Percentiles rank a stretch among this genome's conserved stretches.
Conservation (phyloP, 2,329 filamentous ascomycete genomes). For the Trichoderma oligosporum region DNA sequence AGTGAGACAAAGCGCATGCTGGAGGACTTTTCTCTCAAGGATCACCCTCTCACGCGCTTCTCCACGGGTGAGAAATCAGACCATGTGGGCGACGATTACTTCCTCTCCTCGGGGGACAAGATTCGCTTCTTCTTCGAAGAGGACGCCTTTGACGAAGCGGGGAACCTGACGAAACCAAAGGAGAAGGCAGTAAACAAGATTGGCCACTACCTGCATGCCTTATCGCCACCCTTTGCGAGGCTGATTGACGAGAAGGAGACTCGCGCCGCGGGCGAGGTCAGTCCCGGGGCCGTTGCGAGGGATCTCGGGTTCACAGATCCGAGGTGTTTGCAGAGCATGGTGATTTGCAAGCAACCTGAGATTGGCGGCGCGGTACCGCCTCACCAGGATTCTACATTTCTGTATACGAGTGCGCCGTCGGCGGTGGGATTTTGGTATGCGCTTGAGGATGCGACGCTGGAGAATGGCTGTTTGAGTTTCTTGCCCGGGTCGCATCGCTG, state of each 20-base stretch:
- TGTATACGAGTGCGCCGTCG: conserved; percentile 84
- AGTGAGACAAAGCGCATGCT: conserved; percentile 72
- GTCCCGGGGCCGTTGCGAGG: conserved; percentile 61
- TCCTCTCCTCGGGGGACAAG: conserved; percentile 84
- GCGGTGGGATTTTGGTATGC: conserved; percentile 98
- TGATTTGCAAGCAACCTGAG: conserved; percentile 97
- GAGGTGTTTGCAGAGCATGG: conserved; percentile 83
- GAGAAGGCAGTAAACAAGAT: conserved; percentile 85
- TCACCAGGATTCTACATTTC: conserved; percentile 88
- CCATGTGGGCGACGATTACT: conserved; percentile 94
- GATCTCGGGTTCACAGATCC: conserved; percentile 73
- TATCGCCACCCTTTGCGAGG: conserved; percentile 62
- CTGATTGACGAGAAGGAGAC: conserved; percentile 50
- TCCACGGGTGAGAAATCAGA: conserved; percentile 70
- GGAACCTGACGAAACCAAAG: conserved; percentile 72
- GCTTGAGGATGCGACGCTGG: conserved; percentile 79
- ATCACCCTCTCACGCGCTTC: conserved; percentile 92
- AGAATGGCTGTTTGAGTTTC: conserved; percentile 89
- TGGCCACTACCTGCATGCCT: conserved; percentile 69
- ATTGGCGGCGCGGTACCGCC: conserved; percentile 88
- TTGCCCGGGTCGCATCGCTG: conserved; percentile 75
- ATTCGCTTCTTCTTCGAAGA: conserved; percentile 97
- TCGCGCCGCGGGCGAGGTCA: conserved; percentile 31
- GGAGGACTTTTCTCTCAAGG: conserved; percentile 67
- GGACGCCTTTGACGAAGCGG: conserved; percentile 70